Base-by-base conservation (phyloP, 2,329 filamentous ascomycete genomes). In the Curvularia spicifera region DNA sequence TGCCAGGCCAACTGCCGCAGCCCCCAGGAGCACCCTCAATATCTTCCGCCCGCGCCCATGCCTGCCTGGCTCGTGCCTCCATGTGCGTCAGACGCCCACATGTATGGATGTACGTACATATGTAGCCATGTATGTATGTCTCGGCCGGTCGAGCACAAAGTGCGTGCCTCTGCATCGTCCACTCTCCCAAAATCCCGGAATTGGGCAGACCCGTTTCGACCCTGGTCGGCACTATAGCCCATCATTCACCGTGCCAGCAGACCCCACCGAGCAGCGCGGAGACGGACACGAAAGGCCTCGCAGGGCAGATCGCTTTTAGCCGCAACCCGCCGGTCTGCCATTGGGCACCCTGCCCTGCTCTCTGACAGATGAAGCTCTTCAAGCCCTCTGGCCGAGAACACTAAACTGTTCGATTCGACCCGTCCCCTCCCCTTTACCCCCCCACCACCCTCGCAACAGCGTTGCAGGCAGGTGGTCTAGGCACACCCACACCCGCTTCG, bases 111-210 rank as follows among this genome's bases (percentile, higher is more conserved):
- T 26, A 26, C 24, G 4, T 26, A 26, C 24, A 26, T 26, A 26
- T 26, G 18, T 18, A 18, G 24, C 24, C 24, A 4, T 26, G 18
- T 40, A 70, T 69, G 66, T 26, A 43, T 43, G 40, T 43, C 40
- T 43, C 20, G 40, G 40, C 15, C 40, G 24, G 40, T 26, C 40
- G 22, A 43, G 40, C 22, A 43, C 9, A 43, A 43, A 43, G 40
- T 43, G 33, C 15, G 40, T 22, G 63, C 51, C 55, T 66, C 63
- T 62, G 63, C 63, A 65, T 67, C 59, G 65, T 60, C 62, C 62
- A 63, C 63, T 57, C 60, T 62, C 60, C 68, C 68, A 68, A 55
- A 67, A 66, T 56, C 68, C 68, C 64, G 68, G 68, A 68, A 60
- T 56, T 53, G 67, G 67, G 50, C 60, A 52, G 57, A 57, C 56